A percentile compares a stretch with the other conserved stretches of the same genome.
Evolutionary conservation across 2,329 filamentous ascomycete species (phyloP).

Genomic region (Colletotrichum musae): DNA sequence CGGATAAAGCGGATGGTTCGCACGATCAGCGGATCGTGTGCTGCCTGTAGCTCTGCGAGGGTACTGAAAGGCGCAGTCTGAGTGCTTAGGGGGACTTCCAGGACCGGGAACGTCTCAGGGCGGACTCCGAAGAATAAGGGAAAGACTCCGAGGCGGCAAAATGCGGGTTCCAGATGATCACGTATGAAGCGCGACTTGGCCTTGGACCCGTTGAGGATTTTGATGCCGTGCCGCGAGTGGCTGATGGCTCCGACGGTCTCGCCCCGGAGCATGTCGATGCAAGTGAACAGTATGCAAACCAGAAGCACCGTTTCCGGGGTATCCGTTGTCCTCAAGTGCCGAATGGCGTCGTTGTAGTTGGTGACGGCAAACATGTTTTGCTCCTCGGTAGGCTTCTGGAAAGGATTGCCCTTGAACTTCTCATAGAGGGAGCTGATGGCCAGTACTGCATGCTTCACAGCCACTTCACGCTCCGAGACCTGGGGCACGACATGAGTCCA

Average conservation of each 20-base stretch:
- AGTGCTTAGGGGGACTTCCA: slow-evolving; percentile 20
- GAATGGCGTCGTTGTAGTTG: slow-evolving; percentile 60
- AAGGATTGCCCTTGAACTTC: slow-evolving; percentile 42
- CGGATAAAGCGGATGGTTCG: slow-evolving; percentile 51
- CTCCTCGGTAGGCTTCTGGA: not conserved
- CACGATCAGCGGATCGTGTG: slow-evolving; percentile 47
- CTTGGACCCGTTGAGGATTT: slow-evolving; percentile 49
- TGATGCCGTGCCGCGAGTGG: slow-evolving; percentile 57
- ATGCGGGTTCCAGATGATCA: slow-evolving; percentile 52
- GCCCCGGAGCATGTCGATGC: slow-evolving; percentile 58
- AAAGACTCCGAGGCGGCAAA: slow-evolving; percentile 56
- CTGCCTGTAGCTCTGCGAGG: slow-evolving; percentile 48
- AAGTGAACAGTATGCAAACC: slow-evolving; percentile 59
- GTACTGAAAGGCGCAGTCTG: slow-evolving; percentile 30
- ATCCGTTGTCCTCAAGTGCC: slow-evolving; percentile 47
- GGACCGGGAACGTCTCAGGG: slow-evolving; percentile 44
- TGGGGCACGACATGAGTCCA: slow-evolving; percentile 58
- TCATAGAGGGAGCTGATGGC: slow-evolving; percentile 59
- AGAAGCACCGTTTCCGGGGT: slow-evolving; percentile 54
- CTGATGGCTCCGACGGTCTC: slow-evolving; percentile 52
- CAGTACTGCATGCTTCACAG: slow-evolving; percentile 55
- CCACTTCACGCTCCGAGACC: slow-evolving; percentile 53
- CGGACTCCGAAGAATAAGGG: slow-evolving; percentile 55
- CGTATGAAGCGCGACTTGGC: slow-evolving; percentile 44
- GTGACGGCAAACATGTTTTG: slow-evolving; percentile 51